Evolutionary conservation across 768 basidiomycete species (phyloP).

Genomic region (Dioszegia aurantiaca): DNA sequence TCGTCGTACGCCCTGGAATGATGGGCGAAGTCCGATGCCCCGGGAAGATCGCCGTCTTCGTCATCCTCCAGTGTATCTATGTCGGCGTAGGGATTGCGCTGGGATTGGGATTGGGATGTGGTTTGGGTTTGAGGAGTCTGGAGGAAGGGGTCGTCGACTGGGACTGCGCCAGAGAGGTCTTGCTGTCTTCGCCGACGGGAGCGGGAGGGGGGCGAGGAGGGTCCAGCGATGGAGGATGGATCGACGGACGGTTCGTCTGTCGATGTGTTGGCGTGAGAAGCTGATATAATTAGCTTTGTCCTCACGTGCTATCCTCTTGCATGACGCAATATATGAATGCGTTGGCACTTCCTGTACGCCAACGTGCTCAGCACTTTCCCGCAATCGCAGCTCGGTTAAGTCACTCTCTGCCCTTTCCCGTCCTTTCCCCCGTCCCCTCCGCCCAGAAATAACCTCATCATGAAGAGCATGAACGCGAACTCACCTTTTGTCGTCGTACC

Average conservation of each 20-base stretch:
- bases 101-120: not conserved
- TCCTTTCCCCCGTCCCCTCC: no score
- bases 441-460: no score
- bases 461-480: no score
- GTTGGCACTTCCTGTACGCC: no score
- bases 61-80: slow-evolving; percentile 30
- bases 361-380: no score
- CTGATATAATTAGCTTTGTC: no score
- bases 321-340: no score
- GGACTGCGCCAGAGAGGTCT: slow-evolving; percentile 22
- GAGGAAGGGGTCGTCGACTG: slow-evolving; percentile 10
- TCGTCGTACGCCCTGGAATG: slow-evolving; percentile 60
- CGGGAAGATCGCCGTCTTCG: not conserved
- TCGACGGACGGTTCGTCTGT: slow-evolving; percentile 39
- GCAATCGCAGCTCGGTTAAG: no score
- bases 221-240: slow-evolving; percentile 15
- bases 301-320: no score
- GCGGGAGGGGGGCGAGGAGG: slow-evolving; percentile 19
- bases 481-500: slow-evolving; percentile 2
- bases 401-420: no score
- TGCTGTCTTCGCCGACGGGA: slow-evolving; percentile 31
- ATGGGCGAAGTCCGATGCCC: slow-evolving; percentile 17
- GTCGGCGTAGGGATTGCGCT: not conserved
- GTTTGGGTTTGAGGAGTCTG: not conserved
- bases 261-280: no score